Conservation (phyloP, 306 rosid species). For the Fragaria nilgerrensis region DNA sequence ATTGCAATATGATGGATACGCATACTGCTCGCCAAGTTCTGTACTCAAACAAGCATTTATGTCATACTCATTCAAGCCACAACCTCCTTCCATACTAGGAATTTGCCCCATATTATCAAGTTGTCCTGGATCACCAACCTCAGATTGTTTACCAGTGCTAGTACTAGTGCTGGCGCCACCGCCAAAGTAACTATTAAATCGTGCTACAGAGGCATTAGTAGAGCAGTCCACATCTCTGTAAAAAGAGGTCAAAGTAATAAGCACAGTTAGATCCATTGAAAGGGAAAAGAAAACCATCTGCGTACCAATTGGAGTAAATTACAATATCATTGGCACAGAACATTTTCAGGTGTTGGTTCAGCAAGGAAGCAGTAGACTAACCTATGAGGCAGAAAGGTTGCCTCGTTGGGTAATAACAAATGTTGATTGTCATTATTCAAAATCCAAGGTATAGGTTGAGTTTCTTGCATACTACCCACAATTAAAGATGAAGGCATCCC, state of each 20-base stretch:
- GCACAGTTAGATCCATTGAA: background rate
- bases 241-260: background rate
- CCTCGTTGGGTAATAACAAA: conserved; percentile 42
- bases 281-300: background rate
- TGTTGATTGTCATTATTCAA: conserved; percentile 46
- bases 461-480: conserved; percentile 59
- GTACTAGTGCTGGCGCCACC: conserved; percentile 8
- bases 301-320: background rate
- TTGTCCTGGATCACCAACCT: conserved; percentile 47
- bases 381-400: conserved; percentile 53
- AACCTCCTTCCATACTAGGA: conserved; percentile 29
- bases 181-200: conserved; percentile 46
- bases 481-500: conserved; percentile 52
- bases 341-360: conserved; percentile 1
- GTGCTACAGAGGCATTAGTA: conserved; percentile 44
- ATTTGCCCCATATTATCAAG: conserved; percentile 41
- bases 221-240: conserved; percentile 58
- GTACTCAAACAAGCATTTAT: conserved; percentile 44
- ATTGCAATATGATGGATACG: conserved; percentile 22
- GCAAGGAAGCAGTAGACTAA: conserved; percentile 29
- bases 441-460: conserved; percentile 62
- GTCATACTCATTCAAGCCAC: conserved; percentile 44
- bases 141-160: conserved; percentile 36
- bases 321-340: background rate
- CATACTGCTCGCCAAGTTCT: conserved; percentile 50